Base-by-base conservation (phyloP, 208 protist genomes). In the Trypanosoma melophagium region DNA sequence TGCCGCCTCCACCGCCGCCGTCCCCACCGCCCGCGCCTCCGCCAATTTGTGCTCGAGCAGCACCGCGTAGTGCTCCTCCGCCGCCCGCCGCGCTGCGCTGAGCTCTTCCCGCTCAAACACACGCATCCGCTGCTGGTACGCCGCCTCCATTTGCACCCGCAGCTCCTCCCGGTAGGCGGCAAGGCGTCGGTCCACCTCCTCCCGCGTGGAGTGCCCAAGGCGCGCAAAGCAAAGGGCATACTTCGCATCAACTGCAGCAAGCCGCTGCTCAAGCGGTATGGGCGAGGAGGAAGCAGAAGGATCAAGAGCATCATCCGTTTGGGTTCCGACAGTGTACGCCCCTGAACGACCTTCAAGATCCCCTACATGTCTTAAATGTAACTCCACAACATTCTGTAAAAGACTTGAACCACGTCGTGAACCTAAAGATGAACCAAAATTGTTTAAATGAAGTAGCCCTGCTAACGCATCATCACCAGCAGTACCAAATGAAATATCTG, bases 221-320 rank as follows among this genome's bases (percentile, higher is more conserved):
- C 85, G 87, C 0, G 90, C 61, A 66, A 92, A 93, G 35, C 79
- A 79, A 9, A 95, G 76, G 2, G 90, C 84, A 65, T 95, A 92
- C 72, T 93, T 89, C 21, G 87, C 90, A 49, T 95, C 90, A 10
- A 95, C 87, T 1, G 90, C 90, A 13, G 90, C 90, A 40, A 95
- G 83, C 0, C 90, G 86, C 59, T 80, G 80, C 73, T 95, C 86
- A 25, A 95, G 78, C 9, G 90, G 82, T n/a, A 80, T 76, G 22
- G 81, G 71, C 2, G 84, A 70, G 42, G 28, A 35, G 53, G 45
- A 61, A 14, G 50, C n/a, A 10, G n/a, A 17, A 19, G 13, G 38
- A 35, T 60, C 59, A 19, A 77, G 55, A 19, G 60, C 57, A 31
- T 67, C 71, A 40, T 87, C 78, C 0, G 88, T 94, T 54, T 92